Conservation (phyloP, 257 asterid species). For the Capsicum rhomboideum region DNA sequence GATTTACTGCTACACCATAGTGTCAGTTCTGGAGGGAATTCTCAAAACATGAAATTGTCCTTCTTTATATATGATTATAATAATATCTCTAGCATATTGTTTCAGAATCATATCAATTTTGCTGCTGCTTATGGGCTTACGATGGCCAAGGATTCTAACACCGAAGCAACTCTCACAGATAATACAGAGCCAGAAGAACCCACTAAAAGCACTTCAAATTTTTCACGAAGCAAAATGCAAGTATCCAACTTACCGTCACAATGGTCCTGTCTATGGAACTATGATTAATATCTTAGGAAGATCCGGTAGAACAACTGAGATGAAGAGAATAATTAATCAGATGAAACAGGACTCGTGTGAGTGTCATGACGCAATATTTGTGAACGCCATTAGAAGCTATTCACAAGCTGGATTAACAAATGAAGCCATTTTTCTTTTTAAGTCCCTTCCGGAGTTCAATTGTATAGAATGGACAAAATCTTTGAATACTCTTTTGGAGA, state of each 20-base stretch:
- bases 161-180: constrained; percentile 70
- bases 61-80: not conserved
- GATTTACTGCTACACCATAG: not conserved
- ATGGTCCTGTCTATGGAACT: constrained; percentile 65
- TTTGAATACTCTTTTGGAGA: constrained; percentile 63
- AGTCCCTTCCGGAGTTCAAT: constrained; percentile 63
- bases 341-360: constrained; percentile 79
- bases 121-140: constrained; percentile 31
- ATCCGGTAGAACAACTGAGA: constrained; percentile 56
- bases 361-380: constrained; percentile 63
- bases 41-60: not conserved
- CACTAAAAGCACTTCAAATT: constrained; percentile 64
- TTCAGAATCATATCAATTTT: not conserved
- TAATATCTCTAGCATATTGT: not conserved
- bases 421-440: constrained; percentile 68
- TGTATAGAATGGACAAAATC: constrained; percentile 72
- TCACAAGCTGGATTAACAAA: constrained; percentile 44
- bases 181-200: constrained; percentile 62
- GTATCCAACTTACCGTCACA: constrained; percentile 67
- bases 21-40: not conserved
- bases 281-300: constrained; percentile 62
- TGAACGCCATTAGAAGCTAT: constrained; percentile 48
- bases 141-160: constrained; percentile 83
- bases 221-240: constrained; percentile 56
- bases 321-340: constrained; percentile 52